Percentiles rank a stretch among this genome's conserved stretches.
Evolutionary conservation across 2,329 filamentous ascomycete genomes (phyloP).

Genomic region (Sporothrix dimorphospora): DNA sequence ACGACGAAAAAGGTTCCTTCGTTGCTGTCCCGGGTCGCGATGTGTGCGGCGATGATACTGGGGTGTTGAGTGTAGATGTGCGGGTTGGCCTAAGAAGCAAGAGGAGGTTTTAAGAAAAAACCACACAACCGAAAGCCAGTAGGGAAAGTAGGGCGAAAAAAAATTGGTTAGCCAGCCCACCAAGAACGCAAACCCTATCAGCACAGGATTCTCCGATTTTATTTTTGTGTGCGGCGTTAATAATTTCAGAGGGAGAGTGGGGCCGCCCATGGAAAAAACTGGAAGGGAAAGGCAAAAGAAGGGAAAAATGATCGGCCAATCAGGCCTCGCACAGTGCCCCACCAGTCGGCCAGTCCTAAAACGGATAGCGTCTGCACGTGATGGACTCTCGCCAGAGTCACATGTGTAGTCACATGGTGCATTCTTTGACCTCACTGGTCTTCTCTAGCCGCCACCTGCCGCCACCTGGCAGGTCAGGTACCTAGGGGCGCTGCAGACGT

Average conservation of each 20-base stretch:
- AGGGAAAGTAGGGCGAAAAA: conserved; percentile 31
- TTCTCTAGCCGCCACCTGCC: background rate
- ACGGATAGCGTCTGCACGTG: conserved; percentile 17
- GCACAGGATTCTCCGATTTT: conserved; percentile 29
- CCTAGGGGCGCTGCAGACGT: conserved; percentile 28
- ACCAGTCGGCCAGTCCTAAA: background rate
- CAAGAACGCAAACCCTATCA: conserved; percentile 30
- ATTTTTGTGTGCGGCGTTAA: conserved; percentile 31
- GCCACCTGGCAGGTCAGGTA: conserved; percentile 23
- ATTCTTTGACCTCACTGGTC: too few relatives aligned
- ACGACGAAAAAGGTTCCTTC: conserved; percentile 29
- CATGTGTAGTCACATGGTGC: background rate
- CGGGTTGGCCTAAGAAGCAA: conserved; percentile 29
- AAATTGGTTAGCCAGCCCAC: conserved; percentile 31
- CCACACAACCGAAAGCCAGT: conserved; percentile 26
- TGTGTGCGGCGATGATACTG: conserved; percentile 28
- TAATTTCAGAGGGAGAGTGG: conserved; percentile 23
- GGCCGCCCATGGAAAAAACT: conserved; percentile 11
- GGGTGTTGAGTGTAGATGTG: conserved; percentile 28
- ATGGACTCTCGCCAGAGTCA: background rate
- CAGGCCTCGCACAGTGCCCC: background rate
- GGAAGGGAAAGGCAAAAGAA: conserved; percentile 28
- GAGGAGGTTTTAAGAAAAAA: conserved; percentile 30
- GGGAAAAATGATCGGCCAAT: conserved; percentile 23
- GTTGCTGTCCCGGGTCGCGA: conserved; percentile 30